Percentiles rank a stretch among this genome's conserved stretches.
Evolutionary conservation across 805 yeast species (phyloP).

Genomic region (Debaryomyces maramus): DNA sequence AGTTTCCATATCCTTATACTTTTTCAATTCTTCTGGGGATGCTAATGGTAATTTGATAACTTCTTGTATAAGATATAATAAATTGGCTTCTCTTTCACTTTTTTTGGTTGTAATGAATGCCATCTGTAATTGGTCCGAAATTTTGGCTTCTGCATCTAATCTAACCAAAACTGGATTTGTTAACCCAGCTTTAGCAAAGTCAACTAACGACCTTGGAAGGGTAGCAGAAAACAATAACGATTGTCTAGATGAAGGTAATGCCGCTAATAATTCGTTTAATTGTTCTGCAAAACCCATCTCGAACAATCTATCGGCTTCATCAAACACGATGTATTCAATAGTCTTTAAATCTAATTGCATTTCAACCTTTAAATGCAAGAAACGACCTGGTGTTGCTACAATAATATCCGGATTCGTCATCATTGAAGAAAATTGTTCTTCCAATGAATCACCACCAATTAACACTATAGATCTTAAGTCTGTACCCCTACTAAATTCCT

Average conservation of each 20-base stretch:
- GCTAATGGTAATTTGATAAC: constrained; percentile 84
- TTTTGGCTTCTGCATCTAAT: constrained; percentile 87
- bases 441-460: constrained; percentile 98
- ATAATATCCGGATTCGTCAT: constrained; percentile 92
- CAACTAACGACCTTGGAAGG: constrained; percentile 86
- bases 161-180: constrained; percentile 90
- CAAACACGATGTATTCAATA: constrained; percentile 89
- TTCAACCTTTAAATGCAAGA: constrained; percentile 91
- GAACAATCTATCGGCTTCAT: constrained; percentile 95
- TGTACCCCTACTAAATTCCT: constrained; percentile 82
- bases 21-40: constrained; percentile 62
- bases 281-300: constrained; percentile 97
- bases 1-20: constrained; percentile 48
- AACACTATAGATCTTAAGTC: constrained; percentile 77
- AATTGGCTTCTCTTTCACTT: constrained; percentile 86
- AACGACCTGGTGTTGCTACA: constrained; percentile 97
- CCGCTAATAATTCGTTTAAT: constrained; percentile 80
- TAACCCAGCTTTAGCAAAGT: constrained; percentile 96
- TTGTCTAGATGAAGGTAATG: constrained; percentile 82
- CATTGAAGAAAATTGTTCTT: constrained; percentile 92
- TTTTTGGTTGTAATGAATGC: constrained; percentile 78
- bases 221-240: constrained; percentile 93
- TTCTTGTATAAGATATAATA: constrained; percentile 74
- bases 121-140: constrained; percentile 90
- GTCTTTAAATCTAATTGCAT: constrained; percentile 84